Base-by-base conservation (phyloP, 2,329 filamentous ascomycete genomes). In the Aspergillus neotritici region DNA sequence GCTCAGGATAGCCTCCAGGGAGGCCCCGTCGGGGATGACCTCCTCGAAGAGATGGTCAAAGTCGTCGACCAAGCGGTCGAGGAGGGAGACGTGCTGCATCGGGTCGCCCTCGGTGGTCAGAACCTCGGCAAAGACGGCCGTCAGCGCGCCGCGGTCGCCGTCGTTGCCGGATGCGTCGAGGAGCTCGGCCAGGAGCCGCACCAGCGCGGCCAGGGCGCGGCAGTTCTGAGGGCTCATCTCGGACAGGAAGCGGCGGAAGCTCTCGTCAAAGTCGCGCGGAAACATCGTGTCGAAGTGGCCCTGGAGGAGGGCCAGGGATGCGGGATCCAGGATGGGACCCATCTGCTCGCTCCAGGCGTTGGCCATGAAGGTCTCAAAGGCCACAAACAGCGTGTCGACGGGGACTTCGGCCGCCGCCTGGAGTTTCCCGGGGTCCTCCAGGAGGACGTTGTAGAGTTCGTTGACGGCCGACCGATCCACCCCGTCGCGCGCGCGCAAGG, bases 141-240 rank as follows among this genome's bases (percentile, higher is more conserved):
- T 96, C 54, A 97, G 69, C 15, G 87, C 86, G 37, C 91, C 91
- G 37, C 90, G 79, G 61, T 96, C 91, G 28, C 88, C 86, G 60
- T 96, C 91, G 56, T 94, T 95, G 39, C 84, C 84, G 53, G 89
- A 95, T 3, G 87, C 89, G 51, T 94, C 89, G 5, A 96, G 77
- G 25, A 97, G 72, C 59, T 95, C 88, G 1, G 87, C 86, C 16
- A 97, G 74, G 28, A 97, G 75, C 57, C 88, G 91, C 59, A 96
- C 83, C 39, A 95, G 78, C 1, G 85, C 81, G 31, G 85, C 84
- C 52, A 96, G 87, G 1, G 90, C 89, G 48, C 90, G 80, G 50
- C 79, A 77, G 46, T 81, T 82, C 46, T 81, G 78, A 14, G 77
- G 76, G 5, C 72, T 67, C 53, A 81, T 71, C 9, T 76, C 73